These are phyloP conservation scores for Wickerhamomyces bovis DNA, from an alignment of 805 yeast species.

Conservation along the genomic window DNA sequence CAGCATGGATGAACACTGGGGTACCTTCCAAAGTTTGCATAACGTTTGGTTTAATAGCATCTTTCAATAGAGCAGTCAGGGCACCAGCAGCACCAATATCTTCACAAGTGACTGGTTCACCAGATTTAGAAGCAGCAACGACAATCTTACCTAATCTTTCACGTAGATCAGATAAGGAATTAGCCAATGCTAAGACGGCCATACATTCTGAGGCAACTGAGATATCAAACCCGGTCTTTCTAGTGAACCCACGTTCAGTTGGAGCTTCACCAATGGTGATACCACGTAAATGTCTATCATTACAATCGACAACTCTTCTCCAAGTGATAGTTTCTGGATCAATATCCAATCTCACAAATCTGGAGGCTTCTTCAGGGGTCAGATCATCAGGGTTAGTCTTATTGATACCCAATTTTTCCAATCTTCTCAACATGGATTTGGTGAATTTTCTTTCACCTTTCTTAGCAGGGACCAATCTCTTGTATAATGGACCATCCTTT, in stretches of 20 bases:
- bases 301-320: constrained; percentile 82
- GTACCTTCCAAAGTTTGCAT: constrained; percentile 98
- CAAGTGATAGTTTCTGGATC: constrained; percentile 73
- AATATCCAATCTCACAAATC: constrained; percentile 79
- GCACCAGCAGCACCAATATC: constrained; percentile 97
- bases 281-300: constrained; percentile 74
- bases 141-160: constrained; percentile 84
- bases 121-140: constrained; percentile 69
- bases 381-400: constrained; percentile 77
- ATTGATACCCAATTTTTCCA: constrained; percentile 72
- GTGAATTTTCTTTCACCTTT: constrained; percentile 78
- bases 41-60: constrained; percentile 91
- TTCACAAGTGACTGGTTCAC: constrained; percentile 86
- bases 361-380: constrained; percentile 65
- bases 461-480: constrained; percentile 79
- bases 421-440: constrained; percentile 68
- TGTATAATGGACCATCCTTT: constrained; percentile 73
- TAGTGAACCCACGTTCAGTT: constrained; percentile 67
- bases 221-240: constrained; percentile 76
- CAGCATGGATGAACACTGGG: constrained; percentile 96
- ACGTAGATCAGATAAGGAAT: constrained; percentile 76
- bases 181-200: constrained; percentile 83
- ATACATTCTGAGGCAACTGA: constrained; percentile 82
- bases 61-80: constrained; percentile 87
- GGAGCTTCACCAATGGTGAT: constrained; percentile 78